phyloP scores from a whole-genome alignment of 352 stramenopile species.

The Pythium chondricola region DNA sequence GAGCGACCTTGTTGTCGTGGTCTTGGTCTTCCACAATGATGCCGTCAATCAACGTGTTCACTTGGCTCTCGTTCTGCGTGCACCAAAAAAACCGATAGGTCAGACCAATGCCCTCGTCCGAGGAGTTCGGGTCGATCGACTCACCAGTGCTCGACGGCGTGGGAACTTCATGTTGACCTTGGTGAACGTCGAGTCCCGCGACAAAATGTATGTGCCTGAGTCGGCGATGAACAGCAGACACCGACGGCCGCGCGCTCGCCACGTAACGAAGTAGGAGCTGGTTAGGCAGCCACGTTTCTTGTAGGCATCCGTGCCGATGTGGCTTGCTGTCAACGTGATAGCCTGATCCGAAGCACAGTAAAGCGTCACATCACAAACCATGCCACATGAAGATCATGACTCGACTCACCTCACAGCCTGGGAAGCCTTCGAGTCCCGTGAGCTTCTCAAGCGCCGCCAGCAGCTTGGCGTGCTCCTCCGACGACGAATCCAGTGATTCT shows the following conservation, averaged over 20 bases:
- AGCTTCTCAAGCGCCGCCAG: constrained; percentile 55
- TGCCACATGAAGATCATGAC: no score
- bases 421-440: constrained; percentile 67
- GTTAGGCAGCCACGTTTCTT: constrained; percentile 71
- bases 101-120: not conserved
- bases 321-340: constrained; percentile 79
- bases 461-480: constrained; percentile 57
- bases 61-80: constrained; percentile 52
- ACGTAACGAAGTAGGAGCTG: constrained; percentile 80
- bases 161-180: constrained; percentile 88
- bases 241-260: constrained; percentile 69
- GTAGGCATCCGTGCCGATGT: constrained; percentile 65
- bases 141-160: constrained; percentile 56
- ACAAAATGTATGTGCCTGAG: constrained; percentile 72
- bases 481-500: constrained; percentile 46
- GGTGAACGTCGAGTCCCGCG: constrained; percentile 75
- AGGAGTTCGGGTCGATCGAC: constrained; percentile 6
- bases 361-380: constrained; percentile 2
- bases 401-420: constrained; percentile 72
- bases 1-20: constrained; percentile 60
- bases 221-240: constrained; percentile 72
- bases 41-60: constrained; percentile 80
- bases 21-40: constrained; percentile 85
- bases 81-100: constrained; percentile 21
- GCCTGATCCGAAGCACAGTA: no score